Conservation (phyloP, 2,329 filamentous ascomycete genomes). For the Hymenoscyphus repandus region DNA sequence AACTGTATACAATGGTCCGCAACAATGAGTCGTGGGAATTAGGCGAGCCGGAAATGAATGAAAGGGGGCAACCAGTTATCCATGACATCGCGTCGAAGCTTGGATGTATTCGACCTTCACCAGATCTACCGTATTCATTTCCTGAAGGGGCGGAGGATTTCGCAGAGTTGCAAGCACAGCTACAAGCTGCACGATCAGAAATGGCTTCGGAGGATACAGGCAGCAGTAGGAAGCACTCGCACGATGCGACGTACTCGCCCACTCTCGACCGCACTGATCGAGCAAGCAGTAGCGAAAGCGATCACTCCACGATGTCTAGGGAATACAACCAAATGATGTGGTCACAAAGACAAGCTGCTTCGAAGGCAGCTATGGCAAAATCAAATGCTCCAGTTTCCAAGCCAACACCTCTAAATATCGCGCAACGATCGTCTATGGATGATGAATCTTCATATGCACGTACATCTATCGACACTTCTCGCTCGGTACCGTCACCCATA, state of each 20-base stretch:
- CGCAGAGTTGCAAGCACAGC: slow-evolving; percentile 49
- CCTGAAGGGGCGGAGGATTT: slow-evolving; percentile 57
- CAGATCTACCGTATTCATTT: slow-evolving; percentile 53
- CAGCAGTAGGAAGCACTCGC: slow-evolving; percentile 16
- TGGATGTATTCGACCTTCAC: slow-evolving; percentile 58
- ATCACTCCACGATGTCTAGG: slow-evolving; percentile 23
- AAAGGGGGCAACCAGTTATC: slow-evolving; percentile 56
- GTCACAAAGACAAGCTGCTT: slow-evolving; percentile 16
- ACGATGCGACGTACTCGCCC: slow-evolving; percentile 21
- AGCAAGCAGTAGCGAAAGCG: slow-evolving; percentile 26
- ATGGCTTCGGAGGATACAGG: slow-evolving; percentile 17
- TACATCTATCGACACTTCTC: slow-evolving; percentile 15
- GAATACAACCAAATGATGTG: slow-evolving; percentile 23
- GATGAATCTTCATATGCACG: slow-evolving; percentile 14
- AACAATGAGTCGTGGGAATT: slow-evolving; percentile 54
- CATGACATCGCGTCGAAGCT: slow-evolving; percentile 61
- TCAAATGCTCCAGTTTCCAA: background rate
- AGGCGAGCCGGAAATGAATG: slow-evolving; percentile 59
- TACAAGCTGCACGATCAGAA: slow-evolving; percentile 34
- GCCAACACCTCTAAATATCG: slow-evolving; percentile 11
- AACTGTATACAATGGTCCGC: slow-evolving; percentile 60
- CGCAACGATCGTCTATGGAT: slow-evolving; percentile 8
- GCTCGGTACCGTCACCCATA: slow-evolving; percentile 23
- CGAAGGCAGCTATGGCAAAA: background rate
- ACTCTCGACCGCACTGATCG: slow-evolving; percentile 19